A percentile compares a stretch with the other conserved stretches of the same genome.
Evolutionary conservation across 2,329 filamentous ascomycete genomes (phyloP).

Genomic region (Phialophora expanda): DNA sequence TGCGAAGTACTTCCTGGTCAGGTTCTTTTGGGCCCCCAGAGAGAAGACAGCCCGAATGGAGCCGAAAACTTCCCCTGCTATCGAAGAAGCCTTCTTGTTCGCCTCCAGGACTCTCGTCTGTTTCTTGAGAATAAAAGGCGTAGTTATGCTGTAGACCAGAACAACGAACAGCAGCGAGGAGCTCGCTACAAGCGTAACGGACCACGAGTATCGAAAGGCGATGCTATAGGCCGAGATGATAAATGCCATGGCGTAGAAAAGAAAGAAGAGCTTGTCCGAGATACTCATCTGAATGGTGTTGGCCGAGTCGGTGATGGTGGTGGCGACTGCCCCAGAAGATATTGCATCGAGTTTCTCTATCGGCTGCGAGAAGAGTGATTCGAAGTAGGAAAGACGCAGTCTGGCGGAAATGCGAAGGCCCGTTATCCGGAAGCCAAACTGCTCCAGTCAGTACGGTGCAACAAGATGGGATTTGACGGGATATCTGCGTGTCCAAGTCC

Average conservation of each 20-base stretch:
- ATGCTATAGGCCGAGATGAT: slow-evolving; percentile 56
- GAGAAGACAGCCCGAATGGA: slow-evolving; percentile 54
- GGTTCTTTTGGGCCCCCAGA: slow-evolving; percentile 49
- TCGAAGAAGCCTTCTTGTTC: slow-evolving; percentile 50
- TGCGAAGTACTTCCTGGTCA: slow-evolving; percentile 46
- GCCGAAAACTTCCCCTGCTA: slow-evolving; percentile 51
- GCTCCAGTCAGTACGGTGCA: slow-evolving; percentile 17
- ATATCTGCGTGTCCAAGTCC: slow-evolving; percentile 22
- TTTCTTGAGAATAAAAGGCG: slow-evolving; percentile 43
- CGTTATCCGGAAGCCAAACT: slow-evolving; percentile 57
- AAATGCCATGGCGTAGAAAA: slow-evolving; percentile 51
- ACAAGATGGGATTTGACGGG: neutral
- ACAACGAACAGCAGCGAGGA: slow-evolving; percentile 53
- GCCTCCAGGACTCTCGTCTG: slow-evolving; percentile 41
- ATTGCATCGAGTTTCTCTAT: slow-evolving; percentile 57
- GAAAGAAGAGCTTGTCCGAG: slow-evolving; percentile 57
- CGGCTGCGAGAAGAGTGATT: slow-evolving; percentile 56
- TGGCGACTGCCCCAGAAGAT: slow-evolving; percentile 57
- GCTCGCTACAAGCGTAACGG: slow-evolving; percentile 58
- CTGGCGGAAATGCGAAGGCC: slow-evolving; percentile 58
- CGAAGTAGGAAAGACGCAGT: slow-evolving; percentile 57
- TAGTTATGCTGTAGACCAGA: slow-evolving; percentile 40
- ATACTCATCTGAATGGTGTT: slow-evolving; percentile 61
- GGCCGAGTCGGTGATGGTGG: slow-evolving; percentile 58
- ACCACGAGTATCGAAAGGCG: slow-evolving; percentile 59